A percentile compares a stretch with the other conserved stretches of the same genome.
Evolutionary conservation across 768 basidiomycete species (phyloP).

Genomic region (Panaeolus cyanescens): DNA sequence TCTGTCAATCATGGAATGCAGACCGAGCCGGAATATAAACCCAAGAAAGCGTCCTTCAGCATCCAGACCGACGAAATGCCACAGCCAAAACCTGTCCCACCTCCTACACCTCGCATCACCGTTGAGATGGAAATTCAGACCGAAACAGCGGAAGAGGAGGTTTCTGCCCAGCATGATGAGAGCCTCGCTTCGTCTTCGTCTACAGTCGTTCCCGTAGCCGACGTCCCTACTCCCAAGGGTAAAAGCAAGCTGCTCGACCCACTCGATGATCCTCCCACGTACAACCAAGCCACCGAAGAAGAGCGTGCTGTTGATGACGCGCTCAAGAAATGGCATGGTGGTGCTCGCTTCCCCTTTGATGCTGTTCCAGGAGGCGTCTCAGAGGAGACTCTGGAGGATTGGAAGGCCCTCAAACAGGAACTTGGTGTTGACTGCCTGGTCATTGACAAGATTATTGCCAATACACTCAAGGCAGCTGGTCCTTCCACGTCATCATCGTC

Average conservation of each 20-base stretch:
- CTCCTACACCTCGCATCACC: constrained; percentile 37
- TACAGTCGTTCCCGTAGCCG: constrained; percentile 53
- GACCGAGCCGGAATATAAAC: constrained; percentile 61
- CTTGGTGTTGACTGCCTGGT: constrained; percentile 76
- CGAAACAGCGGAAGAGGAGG: constrained; percentile 39
- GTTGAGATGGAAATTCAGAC: constrained; percentile 71
- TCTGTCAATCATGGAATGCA: constrained; percentile 49
- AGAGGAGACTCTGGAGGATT: constrained; percentile 69
- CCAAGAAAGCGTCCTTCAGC: constrained; percentile 46
- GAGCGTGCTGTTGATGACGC: constrained; percentile 57
- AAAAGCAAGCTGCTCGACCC: constrained; percentile 32
- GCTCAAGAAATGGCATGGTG: constrained; percentile 73
- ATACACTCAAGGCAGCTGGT: constrained; percentile 4
- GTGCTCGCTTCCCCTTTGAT: constrained; percentile 48
- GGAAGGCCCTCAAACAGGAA: constrained; percentile 79
- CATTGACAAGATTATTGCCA: constrained; percentile 67
- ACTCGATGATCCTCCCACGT: constrained; percentile 72
- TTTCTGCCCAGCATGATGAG: constrained; percentile 46
- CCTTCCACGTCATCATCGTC: constrained; percentile 11
- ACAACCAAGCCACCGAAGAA: constrained; percentile 59
- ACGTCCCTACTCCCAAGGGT: constrained; percentile 60
- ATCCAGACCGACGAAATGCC: constrained; percentile 57
- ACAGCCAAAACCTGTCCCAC: constrained; percentile 26
- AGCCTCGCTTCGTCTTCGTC: constrained; percentile 74
- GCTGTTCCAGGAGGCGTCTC: constrained; percentile 58